A percentile compares a stretch with the other conserved stretches of the same genome.
These are phyloP conservation scores for Angomonas deanei DNA, from an alignment of 208 protist species.

Conservation along the genomic window DNA sequence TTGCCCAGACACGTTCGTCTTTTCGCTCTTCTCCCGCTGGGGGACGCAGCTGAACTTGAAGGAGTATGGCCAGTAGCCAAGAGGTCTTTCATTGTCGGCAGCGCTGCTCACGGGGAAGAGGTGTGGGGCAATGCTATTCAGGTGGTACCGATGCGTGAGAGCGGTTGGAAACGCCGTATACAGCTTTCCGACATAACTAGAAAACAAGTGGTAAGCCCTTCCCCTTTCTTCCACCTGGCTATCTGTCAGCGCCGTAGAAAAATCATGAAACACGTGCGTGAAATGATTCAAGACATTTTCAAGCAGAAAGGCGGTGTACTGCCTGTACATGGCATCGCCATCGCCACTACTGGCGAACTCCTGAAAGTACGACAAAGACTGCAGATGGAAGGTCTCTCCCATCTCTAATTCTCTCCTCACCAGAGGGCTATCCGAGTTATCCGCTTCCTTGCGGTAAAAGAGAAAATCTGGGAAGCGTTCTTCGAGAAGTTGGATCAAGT, in stretches of 20 bases:
- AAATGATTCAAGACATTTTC: neutral
- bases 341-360: neutral
- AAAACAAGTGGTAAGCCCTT: slow-evolving; percentile 47
- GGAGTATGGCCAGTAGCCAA: slow-evolving; percentile 61
- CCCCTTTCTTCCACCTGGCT: neutral
- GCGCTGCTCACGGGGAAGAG: slow-evolving; percentile 44
- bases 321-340: neutral
- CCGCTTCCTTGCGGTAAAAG: slow-evolving; percentile 8
- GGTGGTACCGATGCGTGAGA: slow-evolving; percentile 74
- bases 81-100: neutral
- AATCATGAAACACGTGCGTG: neutral
- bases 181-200: slow-evolving; percentile 26
- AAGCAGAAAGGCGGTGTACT: neutral
- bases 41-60: slow-evolving; percentile 38
- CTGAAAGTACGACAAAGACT: neutral
- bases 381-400: neutral
- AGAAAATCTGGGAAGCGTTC: slow-evolving; percentile 14
- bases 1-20: neutral
- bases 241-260: slow-evolving; percentile 6
- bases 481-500: slow-evolving; percentile 14
- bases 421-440: neutral
- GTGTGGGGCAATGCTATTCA: slow-evolving; percentile 46
- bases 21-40: neutral
- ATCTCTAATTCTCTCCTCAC: neutral
- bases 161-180: slow-evolving; percentile 82